Percentiles rank a stretch among this genome's conserved stretches.
Evolutionary conservation across 306 rosid species (phyloP).

Genomic region (Cucurbita ficifolia): DNA sequence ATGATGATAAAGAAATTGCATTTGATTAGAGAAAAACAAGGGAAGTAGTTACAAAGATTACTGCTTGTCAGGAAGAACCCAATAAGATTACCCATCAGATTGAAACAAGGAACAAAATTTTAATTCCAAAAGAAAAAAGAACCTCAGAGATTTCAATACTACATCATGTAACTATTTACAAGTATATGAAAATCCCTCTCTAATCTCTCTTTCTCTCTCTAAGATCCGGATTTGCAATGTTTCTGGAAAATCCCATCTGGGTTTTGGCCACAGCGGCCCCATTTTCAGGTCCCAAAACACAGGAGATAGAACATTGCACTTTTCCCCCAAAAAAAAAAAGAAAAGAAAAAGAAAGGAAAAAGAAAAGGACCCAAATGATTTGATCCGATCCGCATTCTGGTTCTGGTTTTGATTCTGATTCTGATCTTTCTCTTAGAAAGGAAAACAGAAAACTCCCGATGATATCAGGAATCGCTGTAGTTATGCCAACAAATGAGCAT

Average conservation of each 20-base stretch:
- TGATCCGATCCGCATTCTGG: background rate
- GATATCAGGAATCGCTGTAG: constrained; percentile 34
- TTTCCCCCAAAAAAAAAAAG: background rate
- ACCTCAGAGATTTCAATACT: background rate
- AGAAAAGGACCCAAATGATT: background rate
- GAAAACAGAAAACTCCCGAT: background rate
- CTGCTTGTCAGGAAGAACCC: constrained; percentile 1
- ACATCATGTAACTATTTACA: background rate
- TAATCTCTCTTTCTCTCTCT: background rate
- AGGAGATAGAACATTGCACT: background rate
- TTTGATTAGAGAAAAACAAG: background rate
- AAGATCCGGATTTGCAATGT: background rate
- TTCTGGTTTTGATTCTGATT: background rate
- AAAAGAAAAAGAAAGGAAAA: background rate
- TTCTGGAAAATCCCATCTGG: constrained; percentile 10
- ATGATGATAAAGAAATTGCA: background rate
- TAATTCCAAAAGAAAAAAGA: background rate
- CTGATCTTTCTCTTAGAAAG: background rate
- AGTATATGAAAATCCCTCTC: background rate
- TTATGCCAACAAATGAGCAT: constrained; percentile 96
- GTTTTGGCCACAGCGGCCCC: background rate
- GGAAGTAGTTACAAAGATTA: background rate
- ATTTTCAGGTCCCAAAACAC: background rate
- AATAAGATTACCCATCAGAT: background rate
- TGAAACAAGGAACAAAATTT: background rate